Conservation (phyloP, 331 rosid species). For the Cydonia oblonga region DNA sequence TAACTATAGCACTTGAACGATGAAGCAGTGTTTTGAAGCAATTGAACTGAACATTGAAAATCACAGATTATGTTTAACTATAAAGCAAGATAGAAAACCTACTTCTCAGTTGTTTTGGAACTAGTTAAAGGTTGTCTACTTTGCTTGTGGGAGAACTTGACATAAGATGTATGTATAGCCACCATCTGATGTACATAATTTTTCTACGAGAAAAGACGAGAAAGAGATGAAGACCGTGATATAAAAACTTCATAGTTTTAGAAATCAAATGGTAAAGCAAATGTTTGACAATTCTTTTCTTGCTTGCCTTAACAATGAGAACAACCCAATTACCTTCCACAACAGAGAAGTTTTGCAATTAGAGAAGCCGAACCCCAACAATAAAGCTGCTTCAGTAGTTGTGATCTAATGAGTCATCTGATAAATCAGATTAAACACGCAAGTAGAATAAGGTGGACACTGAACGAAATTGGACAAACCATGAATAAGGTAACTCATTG, state of each 20-base stretch:
- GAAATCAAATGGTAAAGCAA: neutral
- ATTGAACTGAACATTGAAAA: neutral
- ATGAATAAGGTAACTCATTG: neutral
- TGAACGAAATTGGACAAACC: neutral
- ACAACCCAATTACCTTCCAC: conserved; percentile 19
- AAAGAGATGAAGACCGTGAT: neutral
- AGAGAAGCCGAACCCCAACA: conserved; percentile 4
- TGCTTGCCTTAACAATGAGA: conserved; percentile 5
- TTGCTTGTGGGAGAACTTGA: conserved; percentile 19
- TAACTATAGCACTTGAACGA: neutral
- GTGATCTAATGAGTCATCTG: conserved; percentile 1
- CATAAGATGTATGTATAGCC: neutral
- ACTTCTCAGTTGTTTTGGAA: conserved; percentile 42
- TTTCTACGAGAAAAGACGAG: neutral
- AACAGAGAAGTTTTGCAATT: conserved; percentile 1
- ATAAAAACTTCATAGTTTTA: too few species aligned
- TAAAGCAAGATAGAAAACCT: conserved; percentile 8
- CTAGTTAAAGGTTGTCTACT: conserved; percentile 12
- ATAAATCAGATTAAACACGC: neutral
- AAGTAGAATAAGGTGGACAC: neutral
- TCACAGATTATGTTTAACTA: neutral
- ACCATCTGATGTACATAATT: neutral
- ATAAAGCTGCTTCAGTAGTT: conserved; percentile 5
- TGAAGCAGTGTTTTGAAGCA: neutral
- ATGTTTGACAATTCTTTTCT: neutral